Percentiles rank a stretch among this genome's conserved stretches.
Conservation (phyloP, 2,329 filamentous ascomycete genomes). For the Verticillium dahliae region DNA sequence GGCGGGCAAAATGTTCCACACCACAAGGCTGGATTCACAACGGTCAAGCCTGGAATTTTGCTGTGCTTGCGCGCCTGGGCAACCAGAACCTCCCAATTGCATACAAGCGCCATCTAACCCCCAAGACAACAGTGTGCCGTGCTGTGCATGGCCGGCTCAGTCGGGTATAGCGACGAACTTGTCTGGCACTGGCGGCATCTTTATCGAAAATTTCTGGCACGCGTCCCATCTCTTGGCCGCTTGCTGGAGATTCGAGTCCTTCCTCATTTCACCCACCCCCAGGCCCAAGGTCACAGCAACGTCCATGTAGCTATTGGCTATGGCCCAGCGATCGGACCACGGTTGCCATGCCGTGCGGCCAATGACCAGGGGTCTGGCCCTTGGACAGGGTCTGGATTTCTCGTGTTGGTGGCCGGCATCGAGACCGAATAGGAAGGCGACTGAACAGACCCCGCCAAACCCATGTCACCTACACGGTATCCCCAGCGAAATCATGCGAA, state of each 20-base stretch:
- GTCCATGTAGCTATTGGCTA: background rate
- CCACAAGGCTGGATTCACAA: too few species aligned
- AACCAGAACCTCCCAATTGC: background rate
- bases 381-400: background rate
- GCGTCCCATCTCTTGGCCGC: background rate
- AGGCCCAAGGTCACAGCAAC: background rate
- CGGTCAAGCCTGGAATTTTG: too few species aligned
- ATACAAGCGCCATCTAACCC: background rate
- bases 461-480: background rate
- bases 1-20: too few species aligned
- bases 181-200: background rate
- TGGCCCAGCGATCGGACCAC: background rate
- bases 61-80: background rate
- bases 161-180: background rate
- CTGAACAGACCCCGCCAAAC: background rate
- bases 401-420: background rate
- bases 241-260: background rate
- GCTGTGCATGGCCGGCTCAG: background rate
- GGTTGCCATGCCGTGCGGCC: background rate
- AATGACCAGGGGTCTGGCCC: background rate
- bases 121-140: background rate
- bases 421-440: background rate
- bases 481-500: background rate
- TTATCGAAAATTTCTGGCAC: background rate
- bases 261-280: background rate